phyloP scores from a whole-genome alignment of 2,329 filamentous ascomycete species.

The Neurospora crassa region DNA sequence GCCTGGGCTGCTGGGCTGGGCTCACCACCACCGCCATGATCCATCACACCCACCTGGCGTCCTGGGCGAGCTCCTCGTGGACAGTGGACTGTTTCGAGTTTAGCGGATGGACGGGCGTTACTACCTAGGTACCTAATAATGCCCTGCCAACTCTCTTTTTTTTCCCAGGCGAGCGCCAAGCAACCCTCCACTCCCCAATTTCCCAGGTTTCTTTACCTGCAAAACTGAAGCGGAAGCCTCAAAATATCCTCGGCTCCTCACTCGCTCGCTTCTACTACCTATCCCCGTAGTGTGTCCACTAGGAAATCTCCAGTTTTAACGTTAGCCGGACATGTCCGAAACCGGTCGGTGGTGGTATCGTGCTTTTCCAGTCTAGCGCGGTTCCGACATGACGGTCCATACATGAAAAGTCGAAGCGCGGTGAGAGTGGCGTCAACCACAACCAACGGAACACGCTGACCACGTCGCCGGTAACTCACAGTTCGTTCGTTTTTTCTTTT shows the following conservation, averaged over 20 bases:
- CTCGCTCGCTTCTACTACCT: neutral
- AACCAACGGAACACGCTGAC: neutral
- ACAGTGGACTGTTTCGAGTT: neutral
- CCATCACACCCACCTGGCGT: too few species aligned
- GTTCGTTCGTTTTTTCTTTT: neutral
- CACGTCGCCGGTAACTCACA: neutral
- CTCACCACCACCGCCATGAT: too few species aligned
- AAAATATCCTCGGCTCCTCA: neutral
- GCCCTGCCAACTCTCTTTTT: neutral
- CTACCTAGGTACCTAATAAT: neutral
- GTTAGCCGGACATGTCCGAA: neutral
- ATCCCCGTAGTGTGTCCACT: neutral
- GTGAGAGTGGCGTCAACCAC: neutral
- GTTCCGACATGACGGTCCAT: neutral
- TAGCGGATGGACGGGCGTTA: neutral
- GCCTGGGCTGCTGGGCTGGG: too few species aligned
- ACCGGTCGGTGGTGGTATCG: neutral
- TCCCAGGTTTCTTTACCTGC: neutral
- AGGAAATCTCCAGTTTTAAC: neutral
- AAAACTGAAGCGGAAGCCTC: neutral
- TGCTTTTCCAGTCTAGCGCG: neutral
- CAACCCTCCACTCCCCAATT: neutral
- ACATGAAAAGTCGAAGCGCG: neutral
- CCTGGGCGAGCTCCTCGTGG: neutral
- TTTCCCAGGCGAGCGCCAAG: neutral